Evolutionary conservation across 2,329 filamentous ascomycete genomes (phyloP), one percentile per base, ranked within the genome.

Genomic region (Fusarium oxysporum): DNA sequence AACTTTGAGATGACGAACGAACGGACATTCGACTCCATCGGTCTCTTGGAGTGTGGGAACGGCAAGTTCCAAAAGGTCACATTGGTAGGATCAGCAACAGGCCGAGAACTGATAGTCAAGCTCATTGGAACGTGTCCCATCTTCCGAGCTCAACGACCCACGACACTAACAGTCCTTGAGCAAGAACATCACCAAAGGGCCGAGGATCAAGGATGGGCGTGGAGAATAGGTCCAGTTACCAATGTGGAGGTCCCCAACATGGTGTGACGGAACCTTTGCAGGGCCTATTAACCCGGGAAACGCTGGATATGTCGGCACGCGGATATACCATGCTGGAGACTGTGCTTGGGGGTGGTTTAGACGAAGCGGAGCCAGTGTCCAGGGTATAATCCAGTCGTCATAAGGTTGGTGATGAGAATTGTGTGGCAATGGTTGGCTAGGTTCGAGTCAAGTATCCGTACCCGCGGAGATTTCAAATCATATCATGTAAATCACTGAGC

Each of bases 281-380:
- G 60, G 53, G 47, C 57, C 55, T 23, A 45, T 50, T 41, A 51
- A 50, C 50, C 45, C 58, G 66, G 63, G 45, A 58, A 28, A 38
- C 54, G 45, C 65, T 76, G 71, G 72, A 73, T 73, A 60, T 67
- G 62, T 77, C 71, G 71, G 68, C 73, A 73, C 64, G 43, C 60
- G 56, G 50, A 71, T 65, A 40, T 59, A 67, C 19, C 38, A 43
- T 35, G 37, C 28, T 63, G 25, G n/a, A 47, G 54, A 56, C 58
- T 48, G 33, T 33, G 33, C 43, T 75, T 50, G 41, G 65, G 33
- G 59, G 33, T 47, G 67, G 37, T 54, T 48, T 47, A 44, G 50
- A 65, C 35, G 43, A 47, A 62, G 72, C 72, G 70, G 69, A 67
- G 48, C 57, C 62, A 45, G 62, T 63, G 33, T 38, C 64, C 57